Conservation (phyloP, 2,329 filamentous ascomycete species). For the Mycosphaerelloides madeirae region DNA sequence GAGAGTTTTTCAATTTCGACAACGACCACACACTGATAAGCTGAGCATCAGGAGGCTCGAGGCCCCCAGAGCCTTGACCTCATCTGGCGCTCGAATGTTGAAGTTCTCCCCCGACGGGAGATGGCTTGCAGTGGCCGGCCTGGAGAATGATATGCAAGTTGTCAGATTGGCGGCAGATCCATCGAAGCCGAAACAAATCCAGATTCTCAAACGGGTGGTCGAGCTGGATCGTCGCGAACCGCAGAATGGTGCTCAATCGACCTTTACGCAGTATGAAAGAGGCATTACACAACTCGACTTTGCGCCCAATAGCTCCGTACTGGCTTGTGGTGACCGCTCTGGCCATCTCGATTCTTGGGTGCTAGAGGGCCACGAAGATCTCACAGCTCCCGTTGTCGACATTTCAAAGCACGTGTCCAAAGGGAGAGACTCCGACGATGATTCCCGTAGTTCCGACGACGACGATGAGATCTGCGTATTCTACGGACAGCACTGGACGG, state of each 20-base stretch:
- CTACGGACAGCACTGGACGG: constrained; percentile 65
- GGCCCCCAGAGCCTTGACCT: constrained; percentile 54
- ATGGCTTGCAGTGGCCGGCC: constrained; percentile 59
- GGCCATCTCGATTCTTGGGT: constrained; percentile 87
- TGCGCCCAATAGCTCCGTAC: constrained; percentile 70
- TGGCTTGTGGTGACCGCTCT: constrained; percentile 74
- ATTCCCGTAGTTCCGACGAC: constrained; percentile 25
- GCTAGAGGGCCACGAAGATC: constrained; percentile 55
- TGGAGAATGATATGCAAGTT: constrained; percentile 42
- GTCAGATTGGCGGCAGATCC: constrained; percentile 46
- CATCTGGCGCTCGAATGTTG: constrained; percentile 63
- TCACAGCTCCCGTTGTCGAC: constrained; percentile 40
- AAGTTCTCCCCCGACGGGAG: constrained; percentile 64
- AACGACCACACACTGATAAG: constrained; percentile 18
- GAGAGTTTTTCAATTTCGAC: constrained; percentile 30
- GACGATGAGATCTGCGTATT: constrained; percentile 51
- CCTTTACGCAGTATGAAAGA: constrained; percentile 67
- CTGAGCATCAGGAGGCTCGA: constrained; percentile 68
- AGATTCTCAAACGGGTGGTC: constrained; percentile 35
- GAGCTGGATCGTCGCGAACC: constrained; percentile 36
- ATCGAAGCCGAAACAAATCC: constrained; percentile 34
- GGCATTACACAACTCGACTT: constrained; percentile 71
- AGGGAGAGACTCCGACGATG: constrained; percentile 21
- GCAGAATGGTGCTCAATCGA: constrained; percentile 26
- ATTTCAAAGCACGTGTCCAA: constrained; percentile 26